These are phyloP conservation scores for Cyberlindnera sargentensis DNA, from an alignment of 805 yeast species.

Conservation along the genomic window DNA sequence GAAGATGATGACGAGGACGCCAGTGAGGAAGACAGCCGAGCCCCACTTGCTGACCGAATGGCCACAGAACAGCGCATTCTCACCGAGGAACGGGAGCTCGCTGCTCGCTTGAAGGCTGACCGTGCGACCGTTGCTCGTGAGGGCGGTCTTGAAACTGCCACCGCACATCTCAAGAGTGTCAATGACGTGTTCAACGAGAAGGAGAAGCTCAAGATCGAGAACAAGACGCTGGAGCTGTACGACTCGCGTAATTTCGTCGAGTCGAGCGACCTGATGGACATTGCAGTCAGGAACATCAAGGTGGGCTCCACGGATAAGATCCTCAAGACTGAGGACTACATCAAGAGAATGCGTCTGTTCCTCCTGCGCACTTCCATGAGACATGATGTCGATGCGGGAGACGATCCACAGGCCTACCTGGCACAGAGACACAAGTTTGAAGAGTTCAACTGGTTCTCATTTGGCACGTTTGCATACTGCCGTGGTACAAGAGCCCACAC, in stretches of 20 bases:
- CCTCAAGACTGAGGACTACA: conserved; percentile 41
- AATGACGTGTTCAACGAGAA: conserved; percentile 40
- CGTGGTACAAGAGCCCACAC: conserved; percentile 41
- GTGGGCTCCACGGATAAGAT: conserved; percentile 50
- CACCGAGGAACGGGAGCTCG: conserved; percentile 26
- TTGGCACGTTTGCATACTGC: conserved; percentile 46
- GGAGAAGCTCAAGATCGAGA: conserved; percentile 28
- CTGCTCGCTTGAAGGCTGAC: conserved; percentile 26
- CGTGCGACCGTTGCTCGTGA: conserved; percentile 49
- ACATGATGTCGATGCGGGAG: conserved; percentile 16
- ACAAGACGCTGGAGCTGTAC: conserved; percentile 41
- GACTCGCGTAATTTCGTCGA: conserved; percentile 60
- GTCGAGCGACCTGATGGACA: conserved; percentile 54
- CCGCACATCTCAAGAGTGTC: conserved; percentile 36
- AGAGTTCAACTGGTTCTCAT: conserved; percentile 49
- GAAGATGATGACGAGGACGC: conserved; percentile 5
- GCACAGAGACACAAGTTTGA: conserved; percentile 30
- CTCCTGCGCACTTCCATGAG: conserved; percentile 28
- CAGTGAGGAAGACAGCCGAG: no score
- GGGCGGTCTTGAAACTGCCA: conserved; percentile 46
- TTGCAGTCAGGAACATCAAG: conserved; percentile 54
- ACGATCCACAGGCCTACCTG: conserved; percentile 20
- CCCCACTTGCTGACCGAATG: no score
- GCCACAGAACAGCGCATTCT: conserved; percentile 24
- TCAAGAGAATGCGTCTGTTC: conserved; percentile 30